Base-by-base conservation (phyloP, 164 flowering plant genomes). In the Dillenia suffruticosa region DNA sequence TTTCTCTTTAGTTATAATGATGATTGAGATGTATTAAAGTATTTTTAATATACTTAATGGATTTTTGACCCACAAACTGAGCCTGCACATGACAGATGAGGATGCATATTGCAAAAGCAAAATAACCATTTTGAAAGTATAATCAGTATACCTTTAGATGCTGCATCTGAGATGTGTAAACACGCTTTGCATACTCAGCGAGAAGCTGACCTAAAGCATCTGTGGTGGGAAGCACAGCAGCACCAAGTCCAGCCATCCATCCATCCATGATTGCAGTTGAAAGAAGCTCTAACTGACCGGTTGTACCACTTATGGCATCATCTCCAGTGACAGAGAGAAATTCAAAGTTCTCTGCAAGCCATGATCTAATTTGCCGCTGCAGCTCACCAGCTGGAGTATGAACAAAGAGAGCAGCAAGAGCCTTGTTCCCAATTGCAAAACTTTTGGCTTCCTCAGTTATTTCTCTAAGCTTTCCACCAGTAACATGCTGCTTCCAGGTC, bases 221-320 rank as follows among this genome's bases (percentile, higher is more conserved):
- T 56, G 99, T 94, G 63, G 57, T 70, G 22, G 99, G 94, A 65
- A 90, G 97, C 63, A 77, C 14, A 3, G 99, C 97, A 61, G 92
- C 88, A 67, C 99, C 99, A 63, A 94, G 94, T 51, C 99, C 97
- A 63, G 97, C 97, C 99, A 95, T 95, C 99, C 99, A 95, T 63
- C 99, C 99, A 77, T 95, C 99, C 97, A 91, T 95, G 51, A 95
- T 95, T 64, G 96, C 95, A 44, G 99, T 92, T 57, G 97, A 95
- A 61, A 95, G 97, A 65, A 95, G 92, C 66, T 95, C 99, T 57
- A 95, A 67, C 72, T 92, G 97, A 61, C 96, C 96, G 55, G 93
- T 74, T 49, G 86, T 56, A 12, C 96, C 96, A 15, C 84, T 92
- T 43, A 83, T 64, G 12, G 81, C 79, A 70, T 94, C 96, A 70